Evolutionary conservation across 371 early-diverging fungal genomes (phyloP), one percentile per base, ranked within the genome.

Genomic region (Mucor indicus): DNA sequence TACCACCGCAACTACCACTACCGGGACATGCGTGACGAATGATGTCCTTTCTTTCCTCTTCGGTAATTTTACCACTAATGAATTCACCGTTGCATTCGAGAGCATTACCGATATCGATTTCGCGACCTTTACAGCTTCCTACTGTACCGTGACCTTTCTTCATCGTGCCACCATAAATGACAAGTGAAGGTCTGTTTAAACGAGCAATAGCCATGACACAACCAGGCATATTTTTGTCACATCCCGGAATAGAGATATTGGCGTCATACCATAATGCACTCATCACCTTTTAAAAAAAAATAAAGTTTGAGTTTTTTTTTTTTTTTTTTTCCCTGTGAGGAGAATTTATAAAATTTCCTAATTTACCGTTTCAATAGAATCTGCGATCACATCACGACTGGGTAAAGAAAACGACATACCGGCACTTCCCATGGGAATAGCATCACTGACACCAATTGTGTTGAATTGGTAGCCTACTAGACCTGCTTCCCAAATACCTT

Each of bases 401-500:
- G 93, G 96, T 44, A 97, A 73, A 8, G 98, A 97, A 72, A 84
- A 95, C 38, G 85, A 74, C 98, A 97, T 97, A 20, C 95, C 98
- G 20, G 80, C 72, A 15, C 90, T 95, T 24, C 96, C 96, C 90
- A 92, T 97, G 44, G 88, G 87, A 51, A 96, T 94, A 33, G 92
- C 98, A 67, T 97, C 98, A 60, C 86, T 85, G 30, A 96, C 96
- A 46, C 96, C 96, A 52, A 97, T 89, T 19, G 95, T 92, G 71
- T 93, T 95, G 78, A 97, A 97, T 16, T 95, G 86, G 67, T 84
- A 90, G 2, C 94, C 95, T 17, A 93, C 85, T 27, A 97, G 74
- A 8, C 93, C 91, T 5, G 92, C 91, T 24, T 85, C 71, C 69
- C 83, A 69, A 22, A 95, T 93, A 50, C 95, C 92, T 58, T 90